Evolutionary conservation across 495 filamentous ascomycete species (phyloP), one percentile per base, ranked within the genome.

Genomic region (Tetracladium setigerum): DNA sequence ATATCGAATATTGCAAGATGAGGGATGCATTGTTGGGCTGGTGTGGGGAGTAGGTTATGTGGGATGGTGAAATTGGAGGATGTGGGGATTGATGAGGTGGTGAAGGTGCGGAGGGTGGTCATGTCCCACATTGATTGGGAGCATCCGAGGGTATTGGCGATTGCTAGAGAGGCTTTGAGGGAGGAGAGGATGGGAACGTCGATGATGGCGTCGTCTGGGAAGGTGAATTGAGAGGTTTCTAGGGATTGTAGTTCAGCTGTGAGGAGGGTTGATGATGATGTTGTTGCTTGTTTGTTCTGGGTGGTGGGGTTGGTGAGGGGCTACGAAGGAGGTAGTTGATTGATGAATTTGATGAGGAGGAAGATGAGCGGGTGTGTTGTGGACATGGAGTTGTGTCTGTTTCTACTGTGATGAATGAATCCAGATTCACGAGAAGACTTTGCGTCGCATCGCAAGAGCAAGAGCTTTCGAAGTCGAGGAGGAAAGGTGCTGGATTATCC

Each of bases 1-100:
- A 65, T 41, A 47, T 72, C 68, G 6, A 72, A 30, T 13, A 70
- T 30, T 2, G 68, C 67, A 48, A 71, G 66, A 46, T 72, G 67
- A 12, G 66, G 62, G 32, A 69, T 53, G 1, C 49, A 31, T 35
- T 44, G 54, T 34, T 64, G 62, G 12, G 51, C 57, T 15, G 10
- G 11, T 0, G 62, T 66, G 38, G 60, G 63, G 10, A 42, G 57
- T 5, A 66, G 48, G 37, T 66, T 58, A 0, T 17, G 11, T 19
- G 63, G 62, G n/a, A 66, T 42, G 9, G 47, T 13, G 22, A 27
- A 27, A 16, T 2, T 14, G 12, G 13, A 30, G 9, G 45, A n/a
- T 2, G 39, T 17, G 1, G n/a, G 17, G 17, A 40, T 16, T 40
- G 3, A 6, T 3, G 38, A 40, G 2, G 19, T 18, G 18, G 14